Evolutionary conservation across 768 basidiomycete species (phyloP), one percentile per base, ranked within the genome.

Genomic region (Chalciporus sphaerocephalus): DNA sequence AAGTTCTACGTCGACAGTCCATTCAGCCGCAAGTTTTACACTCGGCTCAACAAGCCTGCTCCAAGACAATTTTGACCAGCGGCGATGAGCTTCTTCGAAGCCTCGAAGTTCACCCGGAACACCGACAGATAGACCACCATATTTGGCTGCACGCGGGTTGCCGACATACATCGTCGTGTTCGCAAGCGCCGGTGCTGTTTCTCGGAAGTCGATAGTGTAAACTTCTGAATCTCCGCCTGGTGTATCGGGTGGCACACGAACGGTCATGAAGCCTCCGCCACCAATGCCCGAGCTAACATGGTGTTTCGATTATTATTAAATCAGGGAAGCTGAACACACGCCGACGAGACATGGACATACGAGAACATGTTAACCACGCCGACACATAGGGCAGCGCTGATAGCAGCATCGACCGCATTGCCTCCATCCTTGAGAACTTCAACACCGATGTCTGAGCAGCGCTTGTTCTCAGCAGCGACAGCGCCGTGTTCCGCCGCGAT

Each of bases 71-170:
- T 68, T 76, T 0, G 92, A 95, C 83, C 93, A 96, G 20, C 83
- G 76, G 33, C 73, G 70, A 65, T 94, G 86, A 0, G 89, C 91
- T 60, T 84, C 87, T 61, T 85, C 81, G 24, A 97, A 75, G 9
- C 94, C 96, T 18, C 85, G 78, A 37, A 98, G 62, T 68, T 98
- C 94, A 8, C 94, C 88, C 1, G 96, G 96, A 0, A 96, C 85
- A 18, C 80, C 94, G n/a, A 95, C 80, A 6, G 92, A 65, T 43
- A 97, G 69, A 4, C 96, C 94, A 4, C 96, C 95, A 46, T 74
- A 80, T 46, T 56, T 71, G 15, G 91, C 73, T 2, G 72, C 67
- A 4, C 62, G 52, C 3, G 87, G 72, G 34, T 81, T 62, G 11
- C 73, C 66, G 25, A 67, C 56, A 66, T 80, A 97, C 93, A 97